A percentile compares a stretch with the other conserved stretches of the same genome.
These are phyloP conservation scores for Physcomitrellopsis africana DNA, from an alignment of 225 moss, liverwort and hornwort species.

Conservation along the genomic window DNA sequence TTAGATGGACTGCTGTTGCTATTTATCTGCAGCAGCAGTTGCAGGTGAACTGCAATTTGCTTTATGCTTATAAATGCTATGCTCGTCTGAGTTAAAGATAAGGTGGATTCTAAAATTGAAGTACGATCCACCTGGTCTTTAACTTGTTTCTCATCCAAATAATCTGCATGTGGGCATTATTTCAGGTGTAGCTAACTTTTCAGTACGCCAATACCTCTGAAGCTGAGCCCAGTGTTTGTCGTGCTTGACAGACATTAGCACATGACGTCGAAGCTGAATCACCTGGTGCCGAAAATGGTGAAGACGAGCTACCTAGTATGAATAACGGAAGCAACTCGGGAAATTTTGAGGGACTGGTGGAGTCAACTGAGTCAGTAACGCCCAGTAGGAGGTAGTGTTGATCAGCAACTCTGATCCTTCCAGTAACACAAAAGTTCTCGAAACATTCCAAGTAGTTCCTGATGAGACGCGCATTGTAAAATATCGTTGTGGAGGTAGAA, in stretches of 20 bases:
- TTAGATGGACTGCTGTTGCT: slow-evolving; percentile 21
- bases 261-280: slow-evolving; percentile 63
- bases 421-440: neutral
- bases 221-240: slow-evolving; percentile 35
- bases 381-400: slow-evolving; percentile 41
- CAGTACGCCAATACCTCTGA: slow-evolving; percentile 23
- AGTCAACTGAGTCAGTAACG: slow-evolving; percentile 42
- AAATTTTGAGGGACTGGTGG: slow-evolving; percentile 41
- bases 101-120: slow-evolving; percentile 23
- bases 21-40: neutral
- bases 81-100: slow-evolving; percentile 19
- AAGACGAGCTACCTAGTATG: slow-evolving; percentile 27
- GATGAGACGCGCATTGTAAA: slow-evolving; percentile 17
- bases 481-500: slow-evolving; percentile 23
- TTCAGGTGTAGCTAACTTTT: slow-evolving; percentile 22
- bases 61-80: slow-evolving; percentile 2
- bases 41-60: neutral
- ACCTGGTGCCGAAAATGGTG: slow-evolving; percentile 35
- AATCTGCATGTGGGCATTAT: slow-evolving; percentile 27
- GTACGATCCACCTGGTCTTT: slow-evolving; percentile 17
- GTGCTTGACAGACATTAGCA: slow-evolving; percentile 71
- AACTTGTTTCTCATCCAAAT: slow-evolving; percentile 22
- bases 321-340: slow-evolving; percentile 25
- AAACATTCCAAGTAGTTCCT: neutral
- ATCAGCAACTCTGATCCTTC: slow-evolving; percentile 14